phyloP scores from a whole-genome alignment of 2,329 filamentous ascomycete species.

The Aureobasidium melanogenum region DNA sequence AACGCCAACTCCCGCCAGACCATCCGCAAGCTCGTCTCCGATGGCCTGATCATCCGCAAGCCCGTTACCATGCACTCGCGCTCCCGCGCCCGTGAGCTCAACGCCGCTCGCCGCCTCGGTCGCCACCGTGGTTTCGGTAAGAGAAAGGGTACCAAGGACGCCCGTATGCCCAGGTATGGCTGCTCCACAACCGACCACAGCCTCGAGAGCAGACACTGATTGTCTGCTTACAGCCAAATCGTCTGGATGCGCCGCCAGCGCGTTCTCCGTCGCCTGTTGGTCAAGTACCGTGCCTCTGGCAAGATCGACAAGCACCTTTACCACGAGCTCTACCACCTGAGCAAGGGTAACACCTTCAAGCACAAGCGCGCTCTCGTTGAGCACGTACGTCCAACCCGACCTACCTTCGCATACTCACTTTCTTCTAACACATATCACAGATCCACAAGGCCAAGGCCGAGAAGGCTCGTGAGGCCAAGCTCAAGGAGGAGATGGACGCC shows the following conservation, averaged over 20 bases:
- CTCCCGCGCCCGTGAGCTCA: constrained; percentile 89
- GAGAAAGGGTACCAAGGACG: constrained; percentile 99
- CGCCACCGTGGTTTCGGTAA: constrained; percentile 99
- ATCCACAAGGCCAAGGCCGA: constrained; percentile 99
- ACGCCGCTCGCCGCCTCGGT: constrained; percentile 86
- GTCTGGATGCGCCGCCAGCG: constrained; percentile 99
- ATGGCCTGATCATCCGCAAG: constrained; percentile 99
- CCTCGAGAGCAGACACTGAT: constrained; percentile 20
- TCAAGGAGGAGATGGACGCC: constrained; percentile 90
- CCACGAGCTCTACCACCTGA: constrained; percentile 99
- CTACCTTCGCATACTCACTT: constrained; percentile 20
- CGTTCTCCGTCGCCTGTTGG: constrained; percentile 95
- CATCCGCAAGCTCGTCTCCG: constrained; percentile 97
- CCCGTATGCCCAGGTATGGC: constrained; percentile 94
- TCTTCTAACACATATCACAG: constrained; percentile 39
- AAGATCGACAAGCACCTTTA: constrained; percentile 99
- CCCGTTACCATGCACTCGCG: constrained; percentile 99
- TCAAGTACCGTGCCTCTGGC: constrained; percentile 99
- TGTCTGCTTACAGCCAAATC: constrained; percentile 61
- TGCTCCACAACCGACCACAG: constrained; percentile 12
- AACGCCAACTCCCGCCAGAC: constrained; percentile 99
- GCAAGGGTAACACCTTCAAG: constrained; percentile 99
- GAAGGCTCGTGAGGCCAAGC: constrained; percentile 87
- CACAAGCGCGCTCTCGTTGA: constrained; percentile 99
- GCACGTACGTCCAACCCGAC: constrained; percentile 68